Percentiles rank a stretch among this genome's conserved stretches.
phyloP scores from a whole-genome alignment of 2,329 filamentous ascomycete species.

The Penicillium sp. region DNA sequence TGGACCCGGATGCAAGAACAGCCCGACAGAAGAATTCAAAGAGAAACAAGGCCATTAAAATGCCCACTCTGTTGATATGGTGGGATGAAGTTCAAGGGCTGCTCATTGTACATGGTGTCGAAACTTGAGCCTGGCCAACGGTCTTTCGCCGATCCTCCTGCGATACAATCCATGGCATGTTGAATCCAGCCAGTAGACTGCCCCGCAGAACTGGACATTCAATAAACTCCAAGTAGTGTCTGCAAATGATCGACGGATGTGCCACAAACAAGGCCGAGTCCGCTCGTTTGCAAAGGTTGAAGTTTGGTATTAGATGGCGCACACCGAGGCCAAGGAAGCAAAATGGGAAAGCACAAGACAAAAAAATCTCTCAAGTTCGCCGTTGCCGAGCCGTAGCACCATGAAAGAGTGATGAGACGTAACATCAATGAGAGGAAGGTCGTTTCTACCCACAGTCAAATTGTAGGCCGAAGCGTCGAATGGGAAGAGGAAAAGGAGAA shows the following conservation, averaged over 20 bases:
- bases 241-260: background rate
- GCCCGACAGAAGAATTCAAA: constrained; percentile 1
- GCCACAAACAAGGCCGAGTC: background rate
- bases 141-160: background rate
- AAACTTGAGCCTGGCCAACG: background rate
- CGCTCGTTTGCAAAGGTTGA: constrained; percentile 8
- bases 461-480: constrained; percentile 19
- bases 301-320: constrained; percentile 19
- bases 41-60: constrained; percentile 5
- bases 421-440: constrained; percentile 26
- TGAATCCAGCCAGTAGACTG: background rate
- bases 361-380: constrained; percentile 29
- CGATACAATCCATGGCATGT: background rate
- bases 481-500: constrained; percentile 17
- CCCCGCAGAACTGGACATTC: background rate
- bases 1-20: constrained; percentile 2
- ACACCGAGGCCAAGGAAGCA: constrained; percentile 15
- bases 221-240: background rate
- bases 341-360: constrained; percentile 18
- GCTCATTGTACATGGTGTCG: background rate
- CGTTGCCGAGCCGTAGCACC: constrained; percentile 37
- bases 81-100: background rate
- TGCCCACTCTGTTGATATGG: background rate
- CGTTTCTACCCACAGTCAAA: constrained; percentile 22
- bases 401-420: constrained; percentile 33